A percentile compares a stretch with the other conserved stretches of the same genome.
Evolutionary conservation across 1,139 yeast genomes (phyloP).

Genomic region (Suhomyces choctaworum): DNA sequence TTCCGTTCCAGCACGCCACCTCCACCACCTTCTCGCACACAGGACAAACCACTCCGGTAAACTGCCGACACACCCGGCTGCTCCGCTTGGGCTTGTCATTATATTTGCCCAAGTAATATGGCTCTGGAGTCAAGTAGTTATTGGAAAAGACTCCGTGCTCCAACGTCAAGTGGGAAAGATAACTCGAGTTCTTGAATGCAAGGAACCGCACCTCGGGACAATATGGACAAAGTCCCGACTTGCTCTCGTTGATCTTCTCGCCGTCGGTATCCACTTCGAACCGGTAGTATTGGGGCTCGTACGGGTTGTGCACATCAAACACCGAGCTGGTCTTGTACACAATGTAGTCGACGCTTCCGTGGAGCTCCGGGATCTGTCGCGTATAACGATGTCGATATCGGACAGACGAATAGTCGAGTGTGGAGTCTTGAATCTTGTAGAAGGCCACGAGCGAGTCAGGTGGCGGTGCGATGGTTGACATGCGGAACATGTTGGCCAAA

Average conservation of each 20-base stretch:
- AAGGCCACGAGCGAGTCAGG: not conserved
- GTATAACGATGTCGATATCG: conserved; percentile 11
- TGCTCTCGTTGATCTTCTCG: conserved; percentile 22
- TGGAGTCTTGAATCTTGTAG: not conserved
- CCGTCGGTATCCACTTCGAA: conserved; percentile 25
- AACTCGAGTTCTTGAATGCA: conserved; percentile 36
- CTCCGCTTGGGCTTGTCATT: not conserved
- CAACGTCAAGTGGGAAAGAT: conserved; percentile 35
- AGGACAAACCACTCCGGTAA: conserved; percentile 21
- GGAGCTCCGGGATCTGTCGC: conserved; percentile 11
- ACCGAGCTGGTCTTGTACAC: conserved; percentile 23
- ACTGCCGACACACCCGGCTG: conserved; percentile 8
- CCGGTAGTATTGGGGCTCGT: conserved; percentile 31
- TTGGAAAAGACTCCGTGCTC: conserved; percentile 39
- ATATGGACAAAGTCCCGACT: conserved; percentile 37
- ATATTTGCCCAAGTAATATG: conserved; percentile 19
- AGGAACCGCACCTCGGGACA: conserved; percentile 32
- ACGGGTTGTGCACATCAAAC: conserved; percentile 23
- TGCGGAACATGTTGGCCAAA: conserved; percentile 7
- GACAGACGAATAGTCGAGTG: conserved; percentile 5
- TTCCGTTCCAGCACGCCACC: conserved; percentile 22
- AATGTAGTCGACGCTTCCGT: conserved; percentile 16
- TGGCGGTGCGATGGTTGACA: not conserved
- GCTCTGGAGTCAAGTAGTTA: conserved; percentile 29
- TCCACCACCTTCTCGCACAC: conserved; percentile 20